phyloP scores from a whole-genome alignment of 148 eudicot species.

The Polygonum aviculare region DNA sequence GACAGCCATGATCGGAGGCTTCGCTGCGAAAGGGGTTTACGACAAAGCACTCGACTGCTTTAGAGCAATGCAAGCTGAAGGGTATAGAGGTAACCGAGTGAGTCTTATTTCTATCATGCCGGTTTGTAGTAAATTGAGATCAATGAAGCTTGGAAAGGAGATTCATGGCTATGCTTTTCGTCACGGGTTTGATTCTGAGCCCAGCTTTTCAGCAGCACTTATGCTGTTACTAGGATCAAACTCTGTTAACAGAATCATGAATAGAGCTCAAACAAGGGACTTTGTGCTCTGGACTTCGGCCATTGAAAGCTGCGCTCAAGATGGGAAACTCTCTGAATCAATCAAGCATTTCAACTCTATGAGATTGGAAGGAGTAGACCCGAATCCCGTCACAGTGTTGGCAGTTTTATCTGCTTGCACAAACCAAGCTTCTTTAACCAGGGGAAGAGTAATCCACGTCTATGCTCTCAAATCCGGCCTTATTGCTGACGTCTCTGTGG shows the following conservation, averaged over 20 bases:
- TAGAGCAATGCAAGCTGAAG: slow-evolving; percentile 28
- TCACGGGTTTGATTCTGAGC: slow-evolving; percentile 29
- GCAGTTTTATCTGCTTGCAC: slow-evolving; percentile 35
- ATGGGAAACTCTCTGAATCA: slow-evolving; percentile 20
- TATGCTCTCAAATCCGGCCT: slow-evolving; percentile 27
- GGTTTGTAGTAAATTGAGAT: slow-evolving; percentile 26
- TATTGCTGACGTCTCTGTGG: slow-evolving; percentile 13
- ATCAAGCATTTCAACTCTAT: slow-evolving; percentile 27
- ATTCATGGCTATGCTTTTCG: slow-evolving; percentile 45
- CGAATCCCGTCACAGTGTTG: slow-evolving; percentile 33
- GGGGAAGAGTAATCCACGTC: slow-evolving; percentile 29
- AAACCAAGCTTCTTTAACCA: slow-evolving; percentile 17
- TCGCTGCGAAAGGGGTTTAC: slow-evolving; percentile 20
- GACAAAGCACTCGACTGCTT: slow-evolving; percentile 31
- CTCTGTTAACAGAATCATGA: slow-evolving; percentile 19
- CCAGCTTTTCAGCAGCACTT: slow-evolving; percentile 29
- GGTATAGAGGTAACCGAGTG: slow-evolving; percentile 34
- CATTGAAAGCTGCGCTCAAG: slow-evolving; percentile 28
- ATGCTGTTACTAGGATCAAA: slow-evolving; percentile 22
- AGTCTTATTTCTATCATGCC: slow-evolving; percentile 37
- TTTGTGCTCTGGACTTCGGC: slow-evolving; percentile 41
- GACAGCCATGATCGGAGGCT: slow-evolving; percentile 47
- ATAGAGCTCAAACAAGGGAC: slow-evolving; percentile 23
- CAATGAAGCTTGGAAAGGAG: slow-evolving; percentile 25
- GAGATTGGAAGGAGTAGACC: slow-evolving; percentile 31